A percentile compares a stretch with the other conserved stretches of the same genome.
Evolutionary conservation across 2,329 filamentous ascomycete species (phyloP).

Genomic region (Fusarium sp.): DNA sequence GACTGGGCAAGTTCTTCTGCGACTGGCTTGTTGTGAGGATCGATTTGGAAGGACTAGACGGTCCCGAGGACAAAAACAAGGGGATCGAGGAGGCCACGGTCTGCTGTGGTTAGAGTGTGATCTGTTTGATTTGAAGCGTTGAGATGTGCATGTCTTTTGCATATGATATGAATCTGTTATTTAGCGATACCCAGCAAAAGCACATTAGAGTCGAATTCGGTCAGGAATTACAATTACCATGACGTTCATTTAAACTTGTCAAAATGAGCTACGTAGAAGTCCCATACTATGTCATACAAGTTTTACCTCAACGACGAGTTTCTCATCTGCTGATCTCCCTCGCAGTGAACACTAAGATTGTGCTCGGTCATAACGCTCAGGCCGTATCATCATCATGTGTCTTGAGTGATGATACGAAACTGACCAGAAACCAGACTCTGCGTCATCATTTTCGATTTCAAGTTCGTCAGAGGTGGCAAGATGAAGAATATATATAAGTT

Average conservation of each 20-base stretch:
- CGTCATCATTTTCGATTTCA: neutral
- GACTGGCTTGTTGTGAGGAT: conserved; percentile 63
- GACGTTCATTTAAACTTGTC: neutral
- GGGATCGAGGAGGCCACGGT: conserved; percentile 60
- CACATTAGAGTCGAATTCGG: conserved; percentile 1
- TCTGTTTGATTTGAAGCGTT: neutral
- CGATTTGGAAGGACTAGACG: conserved; percentile 47
- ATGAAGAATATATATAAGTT: neutral
- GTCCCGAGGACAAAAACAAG: conserved; percentile 39
- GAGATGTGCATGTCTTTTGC: neutral
- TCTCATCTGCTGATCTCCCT: neutral
- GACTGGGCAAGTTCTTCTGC: conserved; percentile 65
- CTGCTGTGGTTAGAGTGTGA: conserved; percentile 55
- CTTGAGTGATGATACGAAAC: no score
- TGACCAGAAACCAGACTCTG: neutral
- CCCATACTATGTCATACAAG: no score
- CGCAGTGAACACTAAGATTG: no score
- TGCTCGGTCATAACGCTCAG: neutral
- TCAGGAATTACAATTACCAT: neutral
- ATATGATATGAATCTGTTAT: conserved; percentile 14
- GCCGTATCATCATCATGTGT: neutral
- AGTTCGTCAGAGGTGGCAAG: neutral
- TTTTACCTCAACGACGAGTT: neutral
- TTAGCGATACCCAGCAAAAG: conserved; percentile 30
- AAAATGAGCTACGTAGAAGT: neutral